These are phyloP conservation scores for Rhizophagus sp. DNA, from an alignment of 192 early-diverging fungal genomes.

Conservation along the genomic window DNA sequence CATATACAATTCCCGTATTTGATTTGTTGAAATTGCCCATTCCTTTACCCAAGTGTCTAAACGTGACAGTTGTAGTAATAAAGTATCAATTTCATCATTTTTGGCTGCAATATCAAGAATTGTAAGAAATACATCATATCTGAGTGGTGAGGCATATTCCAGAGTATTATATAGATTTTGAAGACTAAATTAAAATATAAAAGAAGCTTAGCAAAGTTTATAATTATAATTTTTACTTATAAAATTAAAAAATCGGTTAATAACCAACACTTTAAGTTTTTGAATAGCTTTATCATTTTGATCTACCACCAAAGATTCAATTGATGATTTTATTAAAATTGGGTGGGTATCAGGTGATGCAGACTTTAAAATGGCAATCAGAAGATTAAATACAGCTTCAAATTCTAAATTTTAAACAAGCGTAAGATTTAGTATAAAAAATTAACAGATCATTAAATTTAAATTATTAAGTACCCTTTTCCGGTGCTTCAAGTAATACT, in stretches of 20 bases:
- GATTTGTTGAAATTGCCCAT: slow-evolving; percentile 65
- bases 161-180: slow-evolving; percentile 87
- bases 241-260: not conserved
- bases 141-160: slow-evolving; percentile 52
- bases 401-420: slow-evolving; percentile 10
- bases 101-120: slow-evolving; percentile 76
- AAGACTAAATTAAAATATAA: slow-evolving; percentile 47
- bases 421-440: not conserved
- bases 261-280: slow-evolving; percentile 17
- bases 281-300: slow-evolving; percentile 25
- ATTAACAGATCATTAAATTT: not conserved
- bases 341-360: slow-evolving; percentile 26
- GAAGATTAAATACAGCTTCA: slow-evolving; percentile 24
- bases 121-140: slow-evolving; percentile 68
- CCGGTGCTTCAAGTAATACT: slow-evolving; percentile 55
- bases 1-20: slow-evolving; percentile 63
- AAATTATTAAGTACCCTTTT: slow-evolving; percentile 49
- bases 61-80: slow-evolving; percentile 63
- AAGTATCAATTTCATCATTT: slow-evolving; percentile 65
- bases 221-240: slow-evolving; percentile 19
- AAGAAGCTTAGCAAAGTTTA: slow-evolving; percentile 34
- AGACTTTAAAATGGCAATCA: slow-evolving; percentile 25
- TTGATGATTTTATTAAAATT: slow-evolving; percentile 6
- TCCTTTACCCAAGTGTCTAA: slow-evolving; percentile 66
- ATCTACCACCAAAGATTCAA: slow-evolving; percentile 8